A percentile compares a stretch with the other conserved stretches of the same genome.
These are phyloP conservation scores for Candida boidinii DNA, from an alignment of 805 yeast genomes.

Conservation along the genomic window DNA sequence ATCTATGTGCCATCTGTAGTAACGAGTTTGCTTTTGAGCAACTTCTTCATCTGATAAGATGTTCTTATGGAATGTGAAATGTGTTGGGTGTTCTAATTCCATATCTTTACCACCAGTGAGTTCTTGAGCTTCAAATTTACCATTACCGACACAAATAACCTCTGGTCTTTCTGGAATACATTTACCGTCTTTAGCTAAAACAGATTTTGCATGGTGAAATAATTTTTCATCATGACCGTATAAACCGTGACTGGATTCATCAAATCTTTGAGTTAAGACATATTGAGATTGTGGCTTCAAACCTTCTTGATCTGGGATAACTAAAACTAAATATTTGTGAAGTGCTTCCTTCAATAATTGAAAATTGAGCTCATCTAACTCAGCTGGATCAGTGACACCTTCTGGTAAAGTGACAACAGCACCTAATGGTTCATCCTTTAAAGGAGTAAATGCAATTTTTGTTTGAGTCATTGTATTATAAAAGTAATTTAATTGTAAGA, in stretches of 20 bases:
- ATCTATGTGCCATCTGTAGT: conserved; percentile 92
- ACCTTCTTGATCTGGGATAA: conserved; percentile 63
- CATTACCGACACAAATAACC: conserved; percentile 86
- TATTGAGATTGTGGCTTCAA: conserved; percentile 72
- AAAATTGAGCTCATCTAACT: conserved; percentile 60
- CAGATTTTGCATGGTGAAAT: conserved; percentile 55
- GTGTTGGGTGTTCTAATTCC: conserved; percentile 73
- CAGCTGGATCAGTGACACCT: conserved; percentile 67
- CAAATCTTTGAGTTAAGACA: conserved; percentile 66
- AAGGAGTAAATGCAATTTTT: conserved; percentile 34
- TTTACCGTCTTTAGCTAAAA: conserved; percentile 71
- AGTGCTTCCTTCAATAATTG: conserved; percentile 52
- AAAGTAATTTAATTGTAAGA: too few relatives aligned
- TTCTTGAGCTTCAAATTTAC: conserved; percentile 52
- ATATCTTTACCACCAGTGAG: conserved; percentile 18
- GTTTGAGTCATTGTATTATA: too few relatives aligned
- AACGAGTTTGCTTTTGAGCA: conserved; percentile 59
- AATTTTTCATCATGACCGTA: conserved; percentile 81
- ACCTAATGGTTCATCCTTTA: conserved; percentile 52
- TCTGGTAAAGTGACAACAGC: conserved; percentile 58
- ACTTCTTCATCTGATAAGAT: conserved; percentile 58
- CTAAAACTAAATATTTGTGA: conserved; percentile 59
- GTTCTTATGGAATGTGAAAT: conserved; percentile 67
- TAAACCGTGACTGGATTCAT: conserved; percentile 57
- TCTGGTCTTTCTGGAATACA: conserved; percentile 80